Evolutionary conservation across 257 asterid species (phyloP), one percentile per base, ranked within the genome.

Genomic region (Pogostemon cablin): DNA sequence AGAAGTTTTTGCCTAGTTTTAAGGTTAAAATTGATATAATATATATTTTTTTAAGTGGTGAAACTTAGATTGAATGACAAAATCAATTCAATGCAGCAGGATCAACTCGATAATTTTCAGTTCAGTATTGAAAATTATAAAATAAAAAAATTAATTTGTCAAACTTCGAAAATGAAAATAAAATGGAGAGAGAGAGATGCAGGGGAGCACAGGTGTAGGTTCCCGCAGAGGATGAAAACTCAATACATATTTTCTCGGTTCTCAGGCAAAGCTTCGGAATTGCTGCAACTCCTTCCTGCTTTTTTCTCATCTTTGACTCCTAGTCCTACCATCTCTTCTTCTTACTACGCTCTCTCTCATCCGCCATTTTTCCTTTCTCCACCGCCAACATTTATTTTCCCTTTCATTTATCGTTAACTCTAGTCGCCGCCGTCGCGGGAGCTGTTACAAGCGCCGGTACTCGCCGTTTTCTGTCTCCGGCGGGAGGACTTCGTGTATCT

Each of bases 241-340:
- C 20, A 76, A 67, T 32, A 72, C 48, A 1, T 37, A 7, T 39
- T 72, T 17, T 15, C 17, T 15, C 17, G 17, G 17, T 15, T 15
- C 17, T 63, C 73, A 68, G 82, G 73, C 77, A 70, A 74, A 53
- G 72, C 70, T 70, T 74, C 65, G 79, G 70, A 79, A 69, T 65
- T 80, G 81, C 75, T 77, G 81, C 79, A 58, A 35, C 78, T 15
- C 17, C 17, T 15, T 40, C 67, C 71, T 15, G 20, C 75, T 48
- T 76, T 77, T 80, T 73, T 77, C 72, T 65, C 77, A 58, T 77
- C 81, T 77, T 80, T 80, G 84, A 80, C 84, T 73, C 69, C 41
- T 20, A 75, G 25, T 69, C 75, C 17, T 15, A 15, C 17, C 17
- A 0, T 15, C 69, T 46, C n/a, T 65, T 34, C 65, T 62, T 52